Conservation (phyloP, 805 yeast genomes). For the Saturnispora kantuleensis region DNA sequence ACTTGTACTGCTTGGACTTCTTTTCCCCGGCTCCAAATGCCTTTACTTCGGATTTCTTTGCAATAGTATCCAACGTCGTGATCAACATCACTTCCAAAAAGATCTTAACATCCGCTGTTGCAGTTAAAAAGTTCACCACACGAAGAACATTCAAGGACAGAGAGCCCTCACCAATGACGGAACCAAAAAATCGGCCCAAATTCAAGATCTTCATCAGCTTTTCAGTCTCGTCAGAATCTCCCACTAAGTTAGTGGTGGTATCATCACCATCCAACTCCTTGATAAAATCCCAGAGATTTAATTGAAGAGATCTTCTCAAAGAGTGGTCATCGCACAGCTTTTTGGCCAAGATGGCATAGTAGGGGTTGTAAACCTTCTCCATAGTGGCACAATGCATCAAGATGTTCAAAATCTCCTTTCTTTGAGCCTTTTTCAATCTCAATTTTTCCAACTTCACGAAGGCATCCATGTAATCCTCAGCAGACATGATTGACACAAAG, state of each 20-base stretch:
- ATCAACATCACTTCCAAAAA: slow-evolving; percentile 69
- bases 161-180: slow-evolving; percentile 60
- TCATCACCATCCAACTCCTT: slow-evolving; percentile 55
- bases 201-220: slow-evolving; percentile 54
- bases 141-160: slow-evolving; percentile 66
- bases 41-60: slow-evolving; percentile 47
- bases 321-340: slow-evolving; percentile 69
- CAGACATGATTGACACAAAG: slow-evolving; percentile 90
- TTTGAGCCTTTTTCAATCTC: slow-evolving; percentile 67
- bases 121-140: slow-evolving; percentile 61
- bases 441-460: slow-evolving; percentile 72
- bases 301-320: slow-evolving; percentile 76
- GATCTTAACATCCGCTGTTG: slow-evolving; percentile 48
- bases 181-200: slow-evolving; percentile 74
- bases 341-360: slow-evolving; percentile 70
- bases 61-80: slow-evolving; percentile 54
- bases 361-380: slow-evolving; percentile 83
- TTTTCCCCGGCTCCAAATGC: slow-evolving; percentile 34
- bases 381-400: slow-evolving; percentile 76
- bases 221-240: slow-evolving; percentile 45
- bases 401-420: slow-evolving; percentile 79
- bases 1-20: slow-evolving; percentile 25
- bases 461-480: slow-evolving; percentile 85
- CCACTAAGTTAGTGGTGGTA: slow-evolving; percentile 17
- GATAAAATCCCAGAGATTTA: slow-evolving; percentile 78